Conservation (phyloP, 441 rosid genomes). For the Theobroma grandiflorum region DNA sequence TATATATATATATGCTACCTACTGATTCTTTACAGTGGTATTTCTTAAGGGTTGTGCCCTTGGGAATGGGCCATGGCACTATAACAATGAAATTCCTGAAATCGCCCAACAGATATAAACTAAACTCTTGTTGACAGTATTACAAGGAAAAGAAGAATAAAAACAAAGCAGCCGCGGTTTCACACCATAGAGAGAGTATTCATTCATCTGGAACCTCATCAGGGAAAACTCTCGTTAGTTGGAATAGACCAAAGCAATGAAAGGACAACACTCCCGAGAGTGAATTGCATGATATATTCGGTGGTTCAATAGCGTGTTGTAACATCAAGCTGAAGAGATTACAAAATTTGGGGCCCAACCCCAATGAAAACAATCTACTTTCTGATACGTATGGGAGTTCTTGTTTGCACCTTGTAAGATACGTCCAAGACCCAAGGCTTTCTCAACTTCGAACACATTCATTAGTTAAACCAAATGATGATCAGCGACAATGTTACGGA, state of each 20-base stretch:
- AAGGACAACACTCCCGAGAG: constrained; percentile 16
- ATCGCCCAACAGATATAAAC: background rate
- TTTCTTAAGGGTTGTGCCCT: background rate
- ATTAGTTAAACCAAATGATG: background rate
- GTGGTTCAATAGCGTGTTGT: constrained; percentile 13
- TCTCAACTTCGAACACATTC: background rate
- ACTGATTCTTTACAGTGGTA: background rate
- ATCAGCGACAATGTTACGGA: background rate
- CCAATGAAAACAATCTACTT: background rate
- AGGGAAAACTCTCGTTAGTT: background rate
- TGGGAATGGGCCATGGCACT: background rate
- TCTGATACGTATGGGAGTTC: background rate
- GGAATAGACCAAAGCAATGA: constrained; percentile 12
- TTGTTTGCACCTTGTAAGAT: background rate
- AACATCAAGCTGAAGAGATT: constrained; percentile 6
- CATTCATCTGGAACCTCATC: background rate
- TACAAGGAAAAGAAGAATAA: background rate
- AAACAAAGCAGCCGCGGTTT: background rate
- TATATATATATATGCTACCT: background rate
- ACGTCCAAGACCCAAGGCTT: too few relatives aligned
- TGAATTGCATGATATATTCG: constrained; percentile 3
- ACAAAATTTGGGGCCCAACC: constrained; percentile 7
- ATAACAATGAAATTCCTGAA: background rate
- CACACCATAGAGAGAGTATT: background rate
- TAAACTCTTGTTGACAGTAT: background rate